Conservation (phyloP, 192 early-diverging fungal genomes). For the Backusella luteola region DNA sequence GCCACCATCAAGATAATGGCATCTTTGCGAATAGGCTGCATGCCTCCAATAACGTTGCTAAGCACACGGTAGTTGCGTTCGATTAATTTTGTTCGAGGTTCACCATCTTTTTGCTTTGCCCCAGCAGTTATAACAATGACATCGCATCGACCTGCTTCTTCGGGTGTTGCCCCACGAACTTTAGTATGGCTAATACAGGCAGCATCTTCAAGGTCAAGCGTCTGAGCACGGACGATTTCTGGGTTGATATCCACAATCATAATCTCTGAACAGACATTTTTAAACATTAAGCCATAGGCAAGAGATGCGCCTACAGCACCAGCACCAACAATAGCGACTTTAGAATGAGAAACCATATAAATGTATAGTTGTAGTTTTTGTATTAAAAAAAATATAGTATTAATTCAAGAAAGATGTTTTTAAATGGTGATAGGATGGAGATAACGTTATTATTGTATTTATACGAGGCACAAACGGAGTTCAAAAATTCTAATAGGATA, state of each 20-base stretch:
- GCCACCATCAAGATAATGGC: constrained; percentile 60
- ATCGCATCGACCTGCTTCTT: constrained; percentile 64
- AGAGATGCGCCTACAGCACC: constrained; percentile 54
- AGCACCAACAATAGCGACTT: constrained; percentile 50
- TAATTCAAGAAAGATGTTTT: not conserved
- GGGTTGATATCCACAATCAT: constrained; percentile 48
- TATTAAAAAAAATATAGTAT: not conserved
- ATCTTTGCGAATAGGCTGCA: constrained; percentile 57
- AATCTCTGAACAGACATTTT: constrained; percentile 47
- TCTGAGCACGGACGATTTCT: constrained; percentile 51
- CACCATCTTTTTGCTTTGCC: constrained; percentile 58
- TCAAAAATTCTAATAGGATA: not conserved
- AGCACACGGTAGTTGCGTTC: constrained; percentile 64
- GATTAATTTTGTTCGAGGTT: constrained; percentile 54
- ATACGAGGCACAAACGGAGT: not conserved
- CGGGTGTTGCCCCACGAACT: constrained; percentile 44
- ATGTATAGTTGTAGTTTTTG: not conserved
- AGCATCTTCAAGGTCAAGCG: constrained; percentile 60
- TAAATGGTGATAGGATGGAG: not conserved
- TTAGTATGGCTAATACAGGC: constrained; percentile 50
- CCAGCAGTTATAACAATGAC: constrained; percentile 66
- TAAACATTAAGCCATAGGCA: constrained; percentile 49
- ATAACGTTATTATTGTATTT: not conserved
- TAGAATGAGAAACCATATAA: constrained; percentile 6
- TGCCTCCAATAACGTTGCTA: constrained; percentile 49